These are phyloP conservation scores for Pistacia atlantica DNA, from an alignment of 345 rosid genomes.

Conservation along the genomic window DNA sequence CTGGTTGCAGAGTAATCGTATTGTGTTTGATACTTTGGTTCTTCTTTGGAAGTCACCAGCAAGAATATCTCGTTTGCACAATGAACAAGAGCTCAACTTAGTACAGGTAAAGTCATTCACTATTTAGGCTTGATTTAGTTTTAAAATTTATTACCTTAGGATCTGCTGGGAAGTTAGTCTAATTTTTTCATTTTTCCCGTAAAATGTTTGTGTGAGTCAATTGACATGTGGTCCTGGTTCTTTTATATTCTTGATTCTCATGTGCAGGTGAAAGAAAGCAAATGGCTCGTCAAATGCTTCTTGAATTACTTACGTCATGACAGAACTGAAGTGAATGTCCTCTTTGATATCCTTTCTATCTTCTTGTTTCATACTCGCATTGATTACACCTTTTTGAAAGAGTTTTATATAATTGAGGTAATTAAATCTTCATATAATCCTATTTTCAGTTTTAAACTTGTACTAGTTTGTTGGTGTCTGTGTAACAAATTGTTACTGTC, in stretches of 20 bases:
- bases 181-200: not conserved
- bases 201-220: not conserved
- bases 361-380: conserved; percentile 92
- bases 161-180: not conserved
- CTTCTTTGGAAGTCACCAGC: conserved; percentile 93
- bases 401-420: conserved; percentile 98
- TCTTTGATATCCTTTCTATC: conserved; percentile 89
- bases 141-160: not conserved
- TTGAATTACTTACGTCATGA: conserved; percentile 87
- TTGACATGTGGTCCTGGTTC: conserved; percentile 12
- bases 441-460: not conserved
- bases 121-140: not conserved
- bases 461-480: conserved; percentile 2
- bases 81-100: conserved; percentile 91
- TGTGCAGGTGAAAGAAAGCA: conserved; percentile 96
- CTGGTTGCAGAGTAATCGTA: conserved; percentile 87
- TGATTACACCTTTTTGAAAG: conserved; percentile 96
- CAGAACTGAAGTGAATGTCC: conserved; percentile 80
- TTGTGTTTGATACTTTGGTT: conserved; percentile 84
- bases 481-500: conserved; percentile 14
- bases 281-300: conserved; percentile 99
- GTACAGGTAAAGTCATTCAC: conserved; percentile 65
- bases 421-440: not conserved
- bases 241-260: conserved; percentile 17
- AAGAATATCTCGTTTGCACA: conserved; percentile 84